phyloP scores from a whole-genome alignment of 2,329 filamentous ascomycete species.

The Mycogone perniciosa region DNA sequence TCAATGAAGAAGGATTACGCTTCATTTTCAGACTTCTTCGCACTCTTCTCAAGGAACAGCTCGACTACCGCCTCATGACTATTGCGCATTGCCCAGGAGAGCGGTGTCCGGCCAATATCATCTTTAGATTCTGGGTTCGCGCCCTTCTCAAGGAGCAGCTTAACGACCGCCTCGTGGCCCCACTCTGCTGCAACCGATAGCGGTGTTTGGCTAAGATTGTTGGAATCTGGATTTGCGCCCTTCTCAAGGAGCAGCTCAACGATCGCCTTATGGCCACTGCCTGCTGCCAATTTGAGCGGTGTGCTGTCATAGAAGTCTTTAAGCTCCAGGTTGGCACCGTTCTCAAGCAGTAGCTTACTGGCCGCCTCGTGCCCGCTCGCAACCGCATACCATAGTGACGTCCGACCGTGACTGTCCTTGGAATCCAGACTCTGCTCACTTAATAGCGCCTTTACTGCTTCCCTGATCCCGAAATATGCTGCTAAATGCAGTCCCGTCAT shows the following conservation, averaged over 20 bases:
- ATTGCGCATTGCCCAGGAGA: background rate
- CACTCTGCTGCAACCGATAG: no score
- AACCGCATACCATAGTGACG: background rate
- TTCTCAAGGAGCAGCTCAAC: background rate
- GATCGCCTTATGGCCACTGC: background rate
- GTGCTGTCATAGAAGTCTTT: conserved; percentile 1
- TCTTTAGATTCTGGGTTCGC: background rate
- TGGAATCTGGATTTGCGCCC: background rate
- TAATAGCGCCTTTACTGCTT: no score
- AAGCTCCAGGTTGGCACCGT: conserved; percentile 7
- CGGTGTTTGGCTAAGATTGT: no score
- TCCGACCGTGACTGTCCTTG: background rate
- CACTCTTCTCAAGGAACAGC: background rate
- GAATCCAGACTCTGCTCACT: background rate
- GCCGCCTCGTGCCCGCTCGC: conserved; percentile 9
- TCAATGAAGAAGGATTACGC: no score
- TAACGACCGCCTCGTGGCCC: no score
- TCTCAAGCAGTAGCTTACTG: conserved; percentile 8
- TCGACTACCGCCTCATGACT: background rate
- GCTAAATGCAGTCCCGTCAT: background rate
- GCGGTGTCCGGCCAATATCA: background rate
- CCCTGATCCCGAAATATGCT: background rate
- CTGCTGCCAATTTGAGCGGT: conserved; percentile 4
- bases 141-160: no score
- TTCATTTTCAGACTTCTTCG: no score